Percentiles rank a stretch among this genome's conserved stretches.
Evolutionary conservation across 495 filamentous ascomycete genomes (phyloP).

Genomic region (Thozetella sp.): DNA sequence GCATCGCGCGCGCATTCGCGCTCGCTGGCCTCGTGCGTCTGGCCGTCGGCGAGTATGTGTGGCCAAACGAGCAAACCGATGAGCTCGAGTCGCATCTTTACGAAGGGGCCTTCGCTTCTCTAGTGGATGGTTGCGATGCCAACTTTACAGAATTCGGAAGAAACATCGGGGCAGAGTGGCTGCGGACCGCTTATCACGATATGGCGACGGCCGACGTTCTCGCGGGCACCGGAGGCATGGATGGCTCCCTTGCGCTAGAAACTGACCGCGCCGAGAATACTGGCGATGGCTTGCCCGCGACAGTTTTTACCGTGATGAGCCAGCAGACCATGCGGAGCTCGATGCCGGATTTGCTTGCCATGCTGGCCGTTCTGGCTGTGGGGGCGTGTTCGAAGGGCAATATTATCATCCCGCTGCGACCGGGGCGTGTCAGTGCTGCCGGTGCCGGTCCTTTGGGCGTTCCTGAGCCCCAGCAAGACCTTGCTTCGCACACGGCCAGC

Average conservation of each 20-base stretch:
- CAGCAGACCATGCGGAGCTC: slow-evolving; percentile 7
- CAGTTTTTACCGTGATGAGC: slow-evolving; percentile 17
- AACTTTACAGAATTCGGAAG: not conserved
- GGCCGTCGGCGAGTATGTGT: not conserved
- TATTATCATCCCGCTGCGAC: slow-evolving; percentile 31
- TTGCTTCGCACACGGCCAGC: slow-evolving; percentile 5
- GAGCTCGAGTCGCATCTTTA: not conserved
- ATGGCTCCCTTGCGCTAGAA: slow-evolving; percentile 33
- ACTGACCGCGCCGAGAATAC: slow-evolving; percentile 26
- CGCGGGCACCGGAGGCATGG: slow-evolving; percentile 29
- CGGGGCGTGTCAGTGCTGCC: slow-evolving; percentile 42
- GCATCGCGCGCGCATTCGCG: too few species aligned
- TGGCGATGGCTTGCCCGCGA: slow-evolving; percentile 38
- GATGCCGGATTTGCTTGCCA: slow-evolving; percentile 9
- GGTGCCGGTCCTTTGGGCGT: slow-evolving; percentile 39
- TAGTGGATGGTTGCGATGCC: not conserved
- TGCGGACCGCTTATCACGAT: slow-evolving; percentile 44
- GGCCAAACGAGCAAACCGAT: not conserved
- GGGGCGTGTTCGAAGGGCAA: slow-evolving; percentile 28
- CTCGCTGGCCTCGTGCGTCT: not conserved
- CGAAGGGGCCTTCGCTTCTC: not conserved
- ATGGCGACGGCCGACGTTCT: slow-evolving; percentile 22
- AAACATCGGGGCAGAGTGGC: slow-evolving; percentile 34
- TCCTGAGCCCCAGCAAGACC: slow-evolving; percentile 27
- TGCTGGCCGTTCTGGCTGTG: slow-evolving; percentile 5